Conservation (phyloP, 2,329 filamentous ascomycete species). For the Pseudocercospora fuligena region DNA sequence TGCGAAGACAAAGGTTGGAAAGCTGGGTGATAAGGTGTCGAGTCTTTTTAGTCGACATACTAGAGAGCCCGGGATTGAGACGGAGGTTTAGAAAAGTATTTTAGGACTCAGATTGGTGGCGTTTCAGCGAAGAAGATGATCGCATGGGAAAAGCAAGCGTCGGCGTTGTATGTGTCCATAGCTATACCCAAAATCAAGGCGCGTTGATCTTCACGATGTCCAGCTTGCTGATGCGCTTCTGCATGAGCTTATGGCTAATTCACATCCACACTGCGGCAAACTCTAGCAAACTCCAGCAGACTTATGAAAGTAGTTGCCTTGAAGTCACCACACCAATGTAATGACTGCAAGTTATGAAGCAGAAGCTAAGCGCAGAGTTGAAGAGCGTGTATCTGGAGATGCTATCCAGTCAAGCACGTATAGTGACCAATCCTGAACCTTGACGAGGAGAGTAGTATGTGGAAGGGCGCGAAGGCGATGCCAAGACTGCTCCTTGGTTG, state of each 20-base stretch:
- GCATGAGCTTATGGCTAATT: no score
- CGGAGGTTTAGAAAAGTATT: constrained; percentile 61
- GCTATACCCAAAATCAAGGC: neutral
- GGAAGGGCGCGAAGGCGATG: neutral
- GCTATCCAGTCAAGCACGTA: no score
- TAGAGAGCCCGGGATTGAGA: constrained; percentile 66
- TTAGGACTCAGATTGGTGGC: neutral
- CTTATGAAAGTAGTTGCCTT: no score
- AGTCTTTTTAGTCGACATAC: constrained; percentile 63
- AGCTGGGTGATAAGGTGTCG: constrained; percentile 52
- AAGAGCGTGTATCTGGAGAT: no score
- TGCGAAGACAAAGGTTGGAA: constrained; percentile 63
- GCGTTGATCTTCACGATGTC: no score
- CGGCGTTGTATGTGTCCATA: neutral
- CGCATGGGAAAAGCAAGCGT: neutral
- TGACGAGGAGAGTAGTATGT: neutral
- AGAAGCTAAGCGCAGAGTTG: no score
- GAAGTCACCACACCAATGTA: no score
- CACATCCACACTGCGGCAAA: no score
- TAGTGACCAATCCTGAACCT: no score
- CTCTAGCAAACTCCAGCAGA: no score
- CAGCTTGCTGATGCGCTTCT: no score
- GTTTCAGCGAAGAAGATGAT: neutral
- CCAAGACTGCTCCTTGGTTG: neutral
- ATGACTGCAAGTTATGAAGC: no score